Base-by-base conservation (phyloP, 208 protist species). In the Wallacemonas sp. region DNA sequence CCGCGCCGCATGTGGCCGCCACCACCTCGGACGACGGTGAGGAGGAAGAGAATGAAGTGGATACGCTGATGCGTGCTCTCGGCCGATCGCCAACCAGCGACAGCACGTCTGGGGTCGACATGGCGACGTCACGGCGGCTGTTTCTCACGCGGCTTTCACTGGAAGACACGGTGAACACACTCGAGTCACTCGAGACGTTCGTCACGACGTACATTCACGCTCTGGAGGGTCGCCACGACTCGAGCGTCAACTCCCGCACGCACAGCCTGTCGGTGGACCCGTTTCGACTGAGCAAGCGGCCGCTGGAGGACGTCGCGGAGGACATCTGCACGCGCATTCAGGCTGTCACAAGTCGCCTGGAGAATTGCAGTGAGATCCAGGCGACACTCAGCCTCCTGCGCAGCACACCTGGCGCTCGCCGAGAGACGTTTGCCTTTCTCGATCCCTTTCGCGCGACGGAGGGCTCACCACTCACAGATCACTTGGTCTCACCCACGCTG, bases 281-380 rank as follows among this genome's bases (percentile, higher is more conserved):
- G 0, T 73, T 80, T 32, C 67, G 67, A 56, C 65, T 80, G 21
- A 80, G 78, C 60, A 72, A 57, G 43, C 61, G 78, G 0, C 78
- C 78, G 5, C 54, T 85, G 29, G 70, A 80, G 46, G 68, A 74
- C 12, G 71, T 85, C 16, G 78, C 78, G 19, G 78, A 85, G 41
- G 78, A 85, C 39, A 61, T 85, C 19, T 70, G 65, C 63, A 70
- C 44, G 24, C 74, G 74, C 49, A 30, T 71, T 14, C 46, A 71
- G 19, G 16, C 54, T 24, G 38, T 71, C 19, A 63, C 56, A 9
- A 43, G 32, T 8, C 19, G 66, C 2, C 41, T 39, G 19, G 66
- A 65, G 27, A 9, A 33, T 2, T 41, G 32, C 55, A 5, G 14
- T 8, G 52, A 58, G 52, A 58, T 58, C 3, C 29, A 6, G 3